Evolutionary conservation across 2,329 filamentous ascomycete species (phyloP).

Genomic region (Aspergillus sp.): DNA sequence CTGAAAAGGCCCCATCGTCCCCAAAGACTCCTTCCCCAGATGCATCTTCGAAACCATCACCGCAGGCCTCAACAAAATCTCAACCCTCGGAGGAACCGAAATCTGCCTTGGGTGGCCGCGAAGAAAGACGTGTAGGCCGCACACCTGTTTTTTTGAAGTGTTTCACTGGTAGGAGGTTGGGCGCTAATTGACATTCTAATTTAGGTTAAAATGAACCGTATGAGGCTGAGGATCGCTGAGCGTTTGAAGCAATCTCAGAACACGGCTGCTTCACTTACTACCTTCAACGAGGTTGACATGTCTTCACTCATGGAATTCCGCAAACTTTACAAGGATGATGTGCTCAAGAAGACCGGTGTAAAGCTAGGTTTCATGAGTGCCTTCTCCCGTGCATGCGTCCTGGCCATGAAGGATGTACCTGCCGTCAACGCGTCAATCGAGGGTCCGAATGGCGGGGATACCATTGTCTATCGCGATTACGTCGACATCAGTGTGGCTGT

Average conservation of each 20-base stretch:
- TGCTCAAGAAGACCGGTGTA: conserved; percentile 93
- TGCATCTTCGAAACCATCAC: conserved; percentile 24
- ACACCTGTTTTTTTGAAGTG: conserved; percentile 24
- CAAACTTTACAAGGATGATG: conserved; percentile 94
- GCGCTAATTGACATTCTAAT: conserved; percentile 14
- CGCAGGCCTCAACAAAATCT: conserved; percentile 28
- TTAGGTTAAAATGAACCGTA: conserved; percentile 99
- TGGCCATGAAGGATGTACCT: conserved; percentile 95
- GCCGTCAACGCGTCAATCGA: conserved; percentile 97
- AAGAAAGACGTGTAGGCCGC: conserved; percentile 79
- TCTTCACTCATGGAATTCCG: conserved; percentile 96
- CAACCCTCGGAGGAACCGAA: conserved; percentile 27
- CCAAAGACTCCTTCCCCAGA: conserved; percentile 50
- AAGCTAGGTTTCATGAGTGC: conserved; percentile 99
- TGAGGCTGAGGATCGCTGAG: conserved; percentile 96
- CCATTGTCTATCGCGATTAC: conserved; percentile 97
- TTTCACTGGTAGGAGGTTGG: neutral
- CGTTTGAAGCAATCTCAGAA: conserved; percentile 99
- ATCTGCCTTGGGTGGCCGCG: conserved; percentile 68
- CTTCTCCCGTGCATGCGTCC: conserved; percentile 84
- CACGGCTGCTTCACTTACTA: conserved; percentile 93
- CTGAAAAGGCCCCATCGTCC: conserved; percentile 37
- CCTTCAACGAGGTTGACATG: conserved; percentile 99
- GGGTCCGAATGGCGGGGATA: conserved; percentile 91
- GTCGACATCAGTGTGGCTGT: conserved; percentile 98